These are phyloP conservation scores for Penicillium brevicompactum DNA, from an alignment of 2,329 filamentous ascomycete genomes.

Conservation along the genomic window DNA sequence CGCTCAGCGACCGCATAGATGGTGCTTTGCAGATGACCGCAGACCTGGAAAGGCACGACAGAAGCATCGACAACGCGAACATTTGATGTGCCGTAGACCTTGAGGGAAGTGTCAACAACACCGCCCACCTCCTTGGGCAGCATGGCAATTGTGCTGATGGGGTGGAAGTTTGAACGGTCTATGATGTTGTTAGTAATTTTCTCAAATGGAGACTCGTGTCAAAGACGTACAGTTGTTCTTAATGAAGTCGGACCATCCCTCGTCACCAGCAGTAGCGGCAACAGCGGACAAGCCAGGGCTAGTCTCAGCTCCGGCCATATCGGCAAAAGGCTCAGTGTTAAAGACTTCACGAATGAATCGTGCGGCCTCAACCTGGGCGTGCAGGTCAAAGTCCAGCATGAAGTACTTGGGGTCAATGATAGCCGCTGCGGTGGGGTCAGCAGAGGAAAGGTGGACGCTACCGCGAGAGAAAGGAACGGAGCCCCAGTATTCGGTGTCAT, in stretches of 20 bases:
- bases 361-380: constrained; percentile 23
- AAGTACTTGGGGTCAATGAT: constrained; percentile 36
- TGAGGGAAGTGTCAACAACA: constrained; percentile 34
- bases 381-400: constrained; percentile 31
- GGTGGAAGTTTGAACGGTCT: constrained; percentile 34
- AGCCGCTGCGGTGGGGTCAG: constrained; percentile 24
- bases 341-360: constrained; percentile 26
- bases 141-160: constrained; percentile 35
- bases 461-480: constrained; percentile 37
- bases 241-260: constrained; percentile 27
- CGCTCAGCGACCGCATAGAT: constrained; percentile 36
- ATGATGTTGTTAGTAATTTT: not conserved
- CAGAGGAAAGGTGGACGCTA: constrained; percentile 30
- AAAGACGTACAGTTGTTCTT: constrained; percentile 25
- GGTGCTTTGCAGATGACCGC: constrained; percentile 29
- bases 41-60: constrained; percentile 31
- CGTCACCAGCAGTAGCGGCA: constrained; percentile 23
- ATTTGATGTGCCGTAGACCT: constrained; percentile 37
- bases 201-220: too few species aligned
- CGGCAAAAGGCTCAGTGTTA: constrained; percentile 19
- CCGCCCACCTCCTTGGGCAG: constrained; percentile 34
- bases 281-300: constrained; percentile 22
- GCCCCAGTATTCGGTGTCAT: constrained; percentile 27
- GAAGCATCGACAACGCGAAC: constrained; percentile 37
- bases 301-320: constrained; percentile 19